Conservation (phyloP, 169 alveolate species). For the Pseudocohnilembus persalinus region DNA sequence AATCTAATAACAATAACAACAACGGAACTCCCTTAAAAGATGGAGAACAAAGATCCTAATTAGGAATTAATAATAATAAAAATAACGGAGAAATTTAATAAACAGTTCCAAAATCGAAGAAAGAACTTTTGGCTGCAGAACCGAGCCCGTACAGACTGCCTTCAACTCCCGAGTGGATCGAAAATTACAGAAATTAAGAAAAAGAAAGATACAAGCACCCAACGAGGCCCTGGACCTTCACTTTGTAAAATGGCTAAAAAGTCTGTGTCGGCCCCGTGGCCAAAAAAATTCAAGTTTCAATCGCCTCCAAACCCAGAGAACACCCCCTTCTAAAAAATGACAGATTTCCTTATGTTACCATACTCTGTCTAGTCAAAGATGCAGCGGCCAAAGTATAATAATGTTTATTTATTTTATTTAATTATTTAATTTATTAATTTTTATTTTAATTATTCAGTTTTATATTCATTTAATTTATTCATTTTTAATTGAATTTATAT, state of each 20-base stretch:
- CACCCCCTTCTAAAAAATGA: constrained; percentile 68
- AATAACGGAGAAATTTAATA: constrained; percentile 51
- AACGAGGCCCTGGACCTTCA: constrained; percentile 72
- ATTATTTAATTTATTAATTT: no score
- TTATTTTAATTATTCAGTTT: no score
- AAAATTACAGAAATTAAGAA: constrained; percentile 69
- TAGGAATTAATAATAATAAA: constrained; percentile 12
- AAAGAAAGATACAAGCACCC: constrained; percentile 75
- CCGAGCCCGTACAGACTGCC: not conserved
- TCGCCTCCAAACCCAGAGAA: constrained; percentile 74
- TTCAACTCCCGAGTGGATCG: constrained; percentile 54
- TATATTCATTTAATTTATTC: no score
- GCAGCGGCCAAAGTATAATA: constrained; percentile 56
- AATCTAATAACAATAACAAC: constrained; percentile 8
- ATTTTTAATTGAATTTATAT: no score
- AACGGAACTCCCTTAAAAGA: not conserved
- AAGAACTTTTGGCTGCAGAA: constrained; percentile 49
- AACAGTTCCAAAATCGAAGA: constrained; percentile 54
- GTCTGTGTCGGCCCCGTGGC: constrained; percentile 81
- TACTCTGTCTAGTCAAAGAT: constrained; percentile 80
- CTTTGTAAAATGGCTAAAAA: constrained; percentile 67
- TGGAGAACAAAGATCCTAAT: constrained; percentile 3
- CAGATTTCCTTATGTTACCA: constrained; percentile 79
- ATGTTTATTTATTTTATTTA: no score
- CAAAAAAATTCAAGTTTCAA: constrained; percentile 36